Base-by-base conservation (phyloP, 441 rosid genomes). In the Melastoma candidum region DNA sequence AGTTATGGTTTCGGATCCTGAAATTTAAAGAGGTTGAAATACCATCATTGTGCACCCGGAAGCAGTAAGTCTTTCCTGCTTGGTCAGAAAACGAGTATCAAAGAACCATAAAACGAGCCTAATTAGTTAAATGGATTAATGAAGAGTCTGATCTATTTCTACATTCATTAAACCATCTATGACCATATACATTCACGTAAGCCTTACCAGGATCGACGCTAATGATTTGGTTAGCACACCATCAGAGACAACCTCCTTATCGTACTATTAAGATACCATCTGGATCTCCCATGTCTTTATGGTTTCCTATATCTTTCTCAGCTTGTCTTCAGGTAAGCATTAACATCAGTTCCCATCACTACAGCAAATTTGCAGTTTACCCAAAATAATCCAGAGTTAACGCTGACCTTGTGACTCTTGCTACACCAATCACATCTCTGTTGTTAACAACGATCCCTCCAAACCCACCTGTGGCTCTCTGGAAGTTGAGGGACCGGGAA, bases 11-110 rank as follows among this genome's bases (percentile, higher is more conserved):
- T 72, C 86, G 94, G 56, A 89, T 86, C 68, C 97, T 76, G 63
- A 89, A 89, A 67, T 86, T 86, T 74, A 89, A 78, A 72, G 82
- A 82, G 52, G 95, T 84, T 55, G 94, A 77, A 60, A 79, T 75
- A 27, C 97, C 97, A 52, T 72, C 75, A 60, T 89, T 89, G 45
- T 89, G 97, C 67, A 89, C 90, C 51, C 95, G 79, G 48, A 89
- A 57, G 44, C 97, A 83, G 46, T 85, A 85, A 47, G 97, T 82
- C 70, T 69, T 83, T 56, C 90, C 97, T 83, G 76, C 65, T 64
- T 49, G 60, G 60, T 25, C 60, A 26, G 45, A 47, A 39, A 49
- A 8, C 14, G 26, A 26, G 14, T 52, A 32, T 32, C 41, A 32
- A 32, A 32, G 1, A 32, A 32, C 6, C 41, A 32, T 32, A 32